These are phyloP conservation scores for Lentinus tigrinus DNA, from an alignment of 768 basidiomycete species.

Conservation along the genomic window DNA sequence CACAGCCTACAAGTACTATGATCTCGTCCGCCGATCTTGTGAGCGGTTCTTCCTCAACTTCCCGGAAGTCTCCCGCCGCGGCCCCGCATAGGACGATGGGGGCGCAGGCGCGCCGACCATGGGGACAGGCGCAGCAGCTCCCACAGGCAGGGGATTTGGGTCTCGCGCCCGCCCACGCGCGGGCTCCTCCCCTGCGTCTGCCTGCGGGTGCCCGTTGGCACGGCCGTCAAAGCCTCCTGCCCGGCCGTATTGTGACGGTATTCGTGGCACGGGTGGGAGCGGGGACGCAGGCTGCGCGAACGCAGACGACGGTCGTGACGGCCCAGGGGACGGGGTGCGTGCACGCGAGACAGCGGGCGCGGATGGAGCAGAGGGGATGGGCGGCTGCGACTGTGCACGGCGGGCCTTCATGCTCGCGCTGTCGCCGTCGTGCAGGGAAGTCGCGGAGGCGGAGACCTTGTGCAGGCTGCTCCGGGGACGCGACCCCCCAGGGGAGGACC, in stretches of 20 bases:
- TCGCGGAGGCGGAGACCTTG: slow-evolving; percentile 7
- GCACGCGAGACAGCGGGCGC: slow-evolving; percentile 11
- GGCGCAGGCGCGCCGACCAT: background rate
- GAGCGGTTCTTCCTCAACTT: background rate
- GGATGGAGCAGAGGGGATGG: background rate
- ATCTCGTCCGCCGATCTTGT: background rate
- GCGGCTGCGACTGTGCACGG: slow-evolving; percentile 18
- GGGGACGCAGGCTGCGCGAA: background rate
- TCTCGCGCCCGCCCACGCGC: background rate
- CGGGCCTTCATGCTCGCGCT: slow-evolving; percentile 7
- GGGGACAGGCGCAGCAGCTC: background rate
- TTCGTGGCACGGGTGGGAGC: slow-evolving; percentile 26
- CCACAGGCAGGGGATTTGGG: background rate
- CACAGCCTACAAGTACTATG: no score
- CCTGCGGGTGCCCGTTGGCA: background rate
- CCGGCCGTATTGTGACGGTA: slow-evolving; percentile 18
- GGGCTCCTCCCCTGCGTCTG: background rate
- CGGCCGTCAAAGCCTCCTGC: background rate
- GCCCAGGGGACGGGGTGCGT: slow-evolving; percentile 22
- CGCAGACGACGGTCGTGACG: slow-evolving; percentile 18
- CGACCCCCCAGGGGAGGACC: background rate
- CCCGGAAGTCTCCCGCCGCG: background rate
- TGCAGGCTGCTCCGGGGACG: slow-evolving; percentile 16
- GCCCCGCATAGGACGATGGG: background rate
- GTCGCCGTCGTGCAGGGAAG: slow-evolving; percentile 5